phyloP scores from a whole-genome alignment of 129 eudicot species.

The Mikania micrantha region DNA sequence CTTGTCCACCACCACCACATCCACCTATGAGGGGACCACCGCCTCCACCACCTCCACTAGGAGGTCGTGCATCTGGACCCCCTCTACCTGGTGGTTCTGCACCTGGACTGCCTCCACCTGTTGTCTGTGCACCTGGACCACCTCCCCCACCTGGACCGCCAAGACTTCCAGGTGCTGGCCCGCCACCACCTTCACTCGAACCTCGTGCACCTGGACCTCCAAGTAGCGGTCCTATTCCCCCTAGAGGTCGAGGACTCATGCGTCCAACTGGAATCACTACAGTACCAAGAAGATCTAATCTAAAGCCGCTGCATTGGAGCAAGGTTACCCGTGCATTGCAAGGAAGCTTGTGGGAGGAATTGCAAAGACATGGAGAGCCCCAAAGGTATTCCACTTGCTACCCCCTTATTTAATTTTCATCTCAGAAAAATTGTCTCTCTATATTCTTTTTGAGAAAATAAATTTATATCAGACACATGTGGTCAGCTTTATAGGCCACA shows the following conservation, averaged over 20 bases:
- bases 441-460: not conserved
- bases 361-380: constrained; percentile 71
- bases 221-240: constrained; percentile 36
- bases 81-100: constrained; percentile 45
- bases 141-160: constrained; percentile 80
- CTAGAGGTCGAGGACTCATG: constrained; percentile 65
- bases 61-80: constrained; percentile 19
- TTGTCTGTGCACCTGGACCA: constrained; percentile 46
- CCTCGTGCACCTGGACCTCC: constrained; percentile 58
- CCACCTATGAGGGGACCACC: constrained; percentile 23
- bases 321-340: constrained; percentile 84
- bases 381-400: constrained; percentile 49
- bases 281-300: constrained; percentile 61
- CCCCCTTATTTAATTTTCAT: constrained; percentile 1
- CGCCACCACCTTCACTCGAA: constrained; percentile 73
- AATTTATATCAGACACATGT: not conserved
- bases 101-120: constrained; percentile 57
- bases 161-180: constrained; percentile 60
- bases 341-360: constrained; percentile 96
- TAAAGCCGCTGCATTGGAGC: constrained; percentile 97
- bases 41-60: constrained; percentile 49
- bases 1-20: constrained; percentile 56
- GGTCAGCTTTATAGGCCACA: not conserved
- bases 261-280: constrained; percentile 41
- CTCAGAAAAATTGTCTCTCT: not conserved